These are phyloP conservation scores for sunflower (Helianthus annuus) DNA, from an alignment of 129 eudicot genomes.

Conservation along the genomic window DNA sequence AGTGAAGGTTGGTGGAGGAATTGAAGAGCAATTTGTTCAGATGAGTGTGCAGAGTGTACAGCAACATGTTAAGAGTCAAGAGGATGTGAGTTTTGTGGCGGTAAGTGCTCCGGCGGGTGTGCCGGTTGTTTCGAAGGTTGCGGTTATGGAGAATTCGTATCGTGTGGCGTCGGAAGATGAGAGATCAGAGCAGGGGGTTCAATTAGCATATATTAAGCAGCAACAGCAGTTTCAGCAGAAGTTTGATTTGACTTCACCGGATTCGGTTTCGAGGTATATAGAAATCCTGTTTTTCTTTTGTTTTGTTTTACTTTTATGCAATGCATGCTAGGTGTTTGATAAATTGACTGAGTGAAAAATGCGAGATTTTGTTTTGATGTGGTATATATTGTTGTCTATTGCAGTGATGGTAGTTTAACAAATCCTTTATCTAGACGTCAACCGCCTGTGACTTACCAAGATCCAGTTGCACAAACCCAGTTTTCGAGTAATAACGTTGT, in stretches of 20 bases:
- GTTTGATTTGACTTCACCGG: conserved; percentile 69
- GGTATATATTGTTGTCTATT: conserved; percentile 15
- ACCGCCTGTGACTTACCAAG: conserved; percentile 52
- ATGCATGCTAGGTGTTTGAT: conserved; percentile 29
- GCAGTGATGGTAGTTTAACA: conserved; percentile 74
- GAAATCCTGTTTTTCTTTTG: not conserved
- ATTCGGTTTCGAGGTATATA: conserved; percentile 71
- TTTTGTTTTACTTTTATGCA: not conserved
- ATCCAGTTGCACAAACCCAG: conserved; percentile 38
- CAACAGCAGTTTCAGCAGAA: conserved; percentile 43
- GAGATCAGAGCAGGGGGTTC: conserved; percentile 21
- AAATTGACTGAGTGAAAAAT: conserved; percentile 5
- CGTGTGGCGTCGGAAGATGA: conserved; percentile 31
- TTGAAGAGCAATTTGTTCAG: conserved; percentile 71
- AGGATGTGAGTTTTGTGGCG: conserved; percentile 46
- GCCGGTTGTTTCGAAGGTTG: conserved; percentile 23
- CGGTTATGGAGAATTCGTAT: conserved; percentile 29
- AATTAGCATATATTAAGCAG: conserved; percentile 13
- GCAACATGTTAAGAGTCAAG: conserved; percentile 29
- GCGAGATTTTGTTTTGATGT: conserved; percentile 16
- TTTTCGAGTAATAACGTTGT: conserved; percentile 27
- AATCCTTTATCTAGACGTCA: conserved; percentile 54
- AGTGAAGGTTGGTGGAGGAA: conserved; percentile 7
- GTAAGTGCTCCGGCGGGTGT: conserved; percentile 38
- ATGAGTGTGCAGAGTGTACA: conserved; percentile 29